These are phyloP conservation scores for Lycium ferocissimum DNA, from an alignment of 257 asterid genomes.

Conservation along the genomic window DNA sequence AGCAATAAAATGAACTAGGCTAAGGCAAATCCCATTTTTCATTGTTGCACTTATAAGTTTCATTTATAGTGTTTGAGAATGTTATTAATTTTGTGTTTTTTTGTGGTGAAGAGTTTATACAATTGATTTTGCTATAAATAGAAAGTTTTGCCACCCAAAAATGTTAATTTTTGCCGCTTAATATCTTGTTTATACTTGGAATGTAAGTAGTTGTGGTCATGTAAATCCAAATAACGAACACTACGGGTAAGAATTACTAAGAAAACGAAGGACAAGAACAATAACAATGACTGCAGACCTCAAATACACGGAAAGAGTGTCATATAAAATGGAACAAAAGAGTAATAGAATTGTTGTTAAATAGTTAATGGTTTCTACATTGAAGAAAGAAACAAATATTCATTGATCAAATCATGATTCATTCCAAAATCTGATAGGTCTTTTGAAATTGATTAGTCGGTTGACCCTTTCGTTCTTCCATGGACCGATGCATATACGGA, in stretches of 20 bases:
- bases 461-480: no score
- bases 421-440: no score
- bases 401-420: no score
- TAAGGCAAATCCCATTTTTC: not conserved
- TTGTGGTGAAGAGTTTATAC: not conserved
- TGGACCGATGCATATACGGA: no score
- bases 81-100: not conserved
- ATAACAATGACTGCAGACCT: not conserved
- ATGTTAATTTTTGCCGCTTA: not conserved
- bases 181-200: not conserved
- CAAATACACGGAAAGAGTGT: no score
- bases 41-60: not conserved
- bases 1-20: slow-evolving; percentile 5
- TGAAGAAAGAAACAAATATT: no score
- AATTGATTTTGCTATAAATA: not conserved
- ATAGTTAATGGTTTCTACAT: no score
- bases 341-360: no score
- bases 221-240: slow-evolving; percentile 1
- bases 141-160: not conserved
- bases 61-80: not conserved
- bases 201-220: not conserved
- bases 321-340: no score
- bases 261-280: not conserved
- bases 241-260: not conserved
- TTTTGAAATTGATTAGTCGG: no score